Conservation (phyloP, 352 stramenopile genomes). For the Phytopythium sindhum region DNA sequence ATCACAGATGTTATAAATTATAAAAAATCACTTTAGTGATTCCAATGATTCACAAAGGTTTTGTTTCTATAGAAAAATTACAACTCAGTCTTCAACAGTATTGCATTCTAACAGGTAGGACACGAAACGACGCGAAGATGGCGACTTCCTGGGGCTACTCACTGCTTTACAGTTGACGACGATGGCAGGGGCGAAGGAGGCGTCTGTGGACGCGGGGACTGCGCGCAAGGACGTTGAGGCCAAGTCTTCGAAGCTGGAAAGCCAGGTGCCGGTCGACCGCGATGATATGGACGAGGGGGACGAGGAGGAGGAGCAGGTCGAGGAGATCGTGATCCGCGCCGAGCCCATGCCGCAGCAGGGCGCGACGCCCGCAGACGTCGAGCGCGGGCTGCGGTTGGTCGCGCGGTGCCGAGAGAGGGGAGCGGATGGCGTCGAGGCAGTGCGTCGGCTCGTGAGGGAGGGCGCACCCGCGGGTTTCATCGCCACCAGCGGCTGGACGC, state of each 20-base stretch:
- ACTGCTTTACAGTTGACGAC: too few species aligned
- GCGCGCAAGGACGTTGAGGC: neutral
- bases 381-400: constrained; percentile 53
- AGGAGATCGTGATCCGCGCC: constrained; percentile 51
- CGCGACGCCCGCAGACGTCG: constrained; percentile 46
- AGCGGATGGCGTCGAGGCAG: constrained; percentile 26
- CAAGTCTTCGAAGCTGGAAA: constrained; percentile 3
- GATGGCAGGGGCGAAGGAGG: neutral
- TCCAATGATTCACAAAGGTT: too few species aligned
- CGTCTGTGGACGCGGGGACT: neutral
- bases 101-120: neutral
- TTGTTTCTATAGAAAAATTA: too few species aligned
- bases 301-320: constrained; percentile 23
- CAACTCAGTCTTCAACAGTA: neutral
- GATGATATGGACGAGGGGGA: constrained; percentile 40
- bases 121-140: constrained; percentile 2
- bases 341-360: constrained; percentile 56
- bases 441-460: constrained; percentile 38
- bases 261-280: constrained; percentile 94
- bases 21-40: neutral
- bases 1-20: neutral
- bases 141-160: neutral
- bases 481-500: constrained; percentile 76
- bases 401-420: constrained; percentile 55
- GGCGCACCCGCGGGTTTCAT: constrained; percentile 62